Percentiles rank a stretch among this genome's conserved stretches.
Conservation (phyloP, 176 grass and related monocot species). For the Oryza officinalis region DNA sequence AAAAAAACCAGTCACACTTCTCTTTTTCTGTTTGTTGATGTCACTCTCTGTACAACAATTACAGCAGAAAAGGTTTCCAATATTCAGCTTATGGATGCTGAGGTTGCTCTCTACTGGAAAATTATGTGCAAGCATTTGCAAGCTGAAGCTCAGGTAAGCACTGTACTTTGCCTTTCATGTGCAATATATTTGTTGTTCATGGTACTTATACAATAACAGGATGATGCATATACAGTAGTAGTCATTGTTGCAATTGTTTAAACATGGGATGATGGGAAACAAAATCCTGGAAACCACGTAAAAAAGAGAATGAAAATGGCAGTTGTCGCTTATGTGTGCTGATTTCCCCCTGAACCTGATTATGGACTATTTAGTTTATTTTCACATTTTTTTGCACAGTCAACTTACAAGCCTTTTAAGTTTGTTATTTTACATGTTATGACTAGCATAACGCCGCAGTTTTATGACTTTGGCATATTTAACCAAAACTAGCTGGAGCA, state of each 20-base stretch:
- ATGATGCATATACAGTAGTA: neutral
- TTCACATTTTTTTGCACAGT: neutral
- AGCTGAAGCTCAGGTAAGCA: slow-evolving; percentile 87
- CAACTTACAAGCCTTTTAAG: neutral
- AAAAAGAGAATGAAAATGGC: neutral
- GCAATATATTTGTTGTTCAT: neutral
- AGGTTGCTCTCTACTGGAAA: slow-evolving; percentile 93
- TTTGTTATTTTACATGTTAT: neutral
- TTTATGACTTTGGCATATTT: neutral
- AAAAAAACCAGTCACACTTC: neutral
- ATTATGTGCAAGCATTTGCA: slow-evolving; percentile 83
- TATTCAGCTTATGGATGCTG: slow-evolving; percentile 79
- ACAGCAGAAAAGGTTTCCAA: slow-evolving; percentile 49
- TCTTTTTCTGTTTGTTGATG: slow-evolving; percentile 17
- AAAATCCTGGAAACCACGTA: slow-evolving; percentile 7
- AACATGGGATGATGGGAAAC: neutral
- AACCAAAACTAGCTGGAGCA: neutral
- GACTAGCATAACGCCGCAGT: neutral
- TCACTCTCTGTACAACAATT: slow-evolving; percentile 24
- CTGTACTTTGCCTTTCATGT: slow-evolving; percentile 7
- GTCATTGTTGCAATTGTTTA: slow-evolving; percentile 26
- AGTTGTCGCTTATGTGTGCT: neutral
- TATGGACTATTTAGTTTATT: neutral
- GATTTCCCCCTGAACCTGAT: neutral
- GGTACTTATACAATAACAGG: slow-evolving; percentile 11